Percentiles rank a stretch among this genome's conserved stretches.
Evolutionary conservation across 768 basidiomycete species (phyloP).

Genomic region (Russula lepida): DNA sequence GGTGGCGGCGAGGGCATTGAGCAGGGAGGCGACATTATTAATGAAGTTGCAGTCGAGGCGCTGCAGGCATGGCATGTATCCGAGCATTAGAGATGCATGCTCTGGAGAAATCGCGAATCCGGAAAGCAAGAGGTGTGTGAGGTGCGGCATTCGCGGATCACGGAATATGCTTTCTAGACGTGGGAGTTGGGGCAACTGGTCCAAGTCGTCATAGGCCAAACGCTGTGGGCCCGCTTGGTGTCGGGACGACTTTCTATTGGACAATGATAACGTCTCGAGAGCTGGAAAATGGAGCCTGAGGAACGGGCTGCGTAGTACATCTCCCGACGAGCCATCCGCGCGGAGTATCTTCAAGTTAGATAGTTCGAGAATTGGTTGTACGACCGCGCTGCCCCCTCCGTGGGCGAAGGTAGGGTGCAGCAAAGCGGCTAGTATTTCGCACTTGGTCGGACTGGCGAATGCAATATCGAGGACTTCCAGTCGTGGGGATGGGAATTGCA

Average conservation of each 20-base stretch:
- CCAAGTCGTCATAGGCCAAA: neutral
- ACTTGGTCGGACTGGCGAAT: conserved; percentile 8
- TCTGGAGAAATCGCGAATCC: conserved; percentile 8
- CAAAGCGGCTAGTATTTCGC: neutral
- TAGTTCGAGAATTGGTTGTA: conserved; percentile 6
- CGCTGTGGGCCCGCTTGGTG: neutral
- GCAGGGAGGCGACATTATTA: neutral
- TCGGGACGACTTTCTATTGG: conserved; percentile 3
- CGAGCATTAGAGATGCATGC: conserved; percentile 11
- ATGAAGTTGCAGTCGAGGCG: conserved; percentile 19
- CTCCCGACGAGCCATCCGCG: conserved; percentile 8
- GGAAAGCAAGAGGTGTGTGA: conserved; percentile 13
- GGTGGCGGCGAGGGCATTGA: conserved; percentile 8
- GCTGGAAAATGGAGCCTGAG: conserved; percentile 13
- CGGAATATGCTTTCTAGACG: conserved; percentile 18
- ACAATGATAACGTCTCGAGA: conserved; percentile 15
- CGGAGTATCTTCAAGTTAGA: conserved; percentile 10
- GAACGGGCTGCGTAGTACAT: conserved; percentile 15
- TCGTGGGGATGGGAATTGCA: conserved; percentile 11
- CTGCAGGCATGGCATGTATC: conserved; percentile 15
- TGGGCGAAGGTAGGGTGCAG: conserved; percentile 3
- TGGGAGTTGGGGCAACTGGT: conserved; percentile 4
- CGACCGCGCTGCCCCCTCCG: neutral
- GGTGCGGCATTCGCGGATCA: conserved; percentile 17
- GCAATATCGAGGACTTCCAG: conserved; percentile 12